Base-by-base conservation (phyloP, 164 flowering plant genomes). In the Nymphaea colorata region DNA sequence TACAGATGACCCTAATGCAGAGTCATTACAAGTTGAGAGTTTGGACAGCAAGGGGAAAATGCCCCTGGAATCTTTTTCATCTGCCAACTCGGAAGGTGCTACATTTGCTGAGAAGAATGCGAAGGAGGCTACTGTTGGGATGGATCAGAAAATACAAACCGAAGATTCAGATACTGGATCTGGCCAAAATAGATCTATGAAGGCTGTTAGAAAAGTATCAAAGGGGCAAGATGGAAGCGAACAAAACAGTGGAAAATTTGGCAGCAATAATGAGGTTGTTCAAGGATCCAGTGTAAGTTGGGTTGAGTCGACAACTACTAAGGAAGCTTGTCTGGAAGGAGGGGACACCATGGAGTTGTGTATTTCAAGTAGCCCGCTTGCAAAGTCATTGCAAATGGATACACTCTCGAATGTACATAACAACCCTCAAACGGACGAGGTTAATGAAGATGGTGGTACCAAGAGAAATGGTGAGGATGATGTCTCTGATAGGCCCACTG, bases 371-470 rank as follows among this genome's bases (percentile, higher is more conserved):
- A 68, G 47, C 68, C 75, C 61, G 36, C 71, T 69, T 67, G 47
- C 15, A 45, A 76, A 75, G 71, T 65, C 61, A 3, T 64, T 78
- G 47, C 75, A 74, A 60, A 69, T 75, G 76, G 80, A 73, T 72
- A 79, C 62, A 60, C 62, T 73, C 66, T 78, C 74, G 17, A 72
- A 66, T 42, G 68, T 70, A 62, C 18, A 63, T 68, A 67, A 60
- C 68, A 66, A 59, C 51, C 69, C 76, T 64, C 25, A 72, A 62
- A 70, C 67, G 65, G 70, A 44, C 57, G 59, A 36, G 44, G 43
- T 18, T 42, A 74, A 61, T 36, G 44, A 51, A 60, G 76, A 70
- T 55, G 67, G 76, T 7, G 7, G 42, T 11, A 11, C 45, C 10
- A 10, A 15, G 36, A 69, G 61, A 70, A 67, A 65, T 68, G 15